Conservation (phyloP, 139 green algal species). For the Asterochloris sp. region DNA sequence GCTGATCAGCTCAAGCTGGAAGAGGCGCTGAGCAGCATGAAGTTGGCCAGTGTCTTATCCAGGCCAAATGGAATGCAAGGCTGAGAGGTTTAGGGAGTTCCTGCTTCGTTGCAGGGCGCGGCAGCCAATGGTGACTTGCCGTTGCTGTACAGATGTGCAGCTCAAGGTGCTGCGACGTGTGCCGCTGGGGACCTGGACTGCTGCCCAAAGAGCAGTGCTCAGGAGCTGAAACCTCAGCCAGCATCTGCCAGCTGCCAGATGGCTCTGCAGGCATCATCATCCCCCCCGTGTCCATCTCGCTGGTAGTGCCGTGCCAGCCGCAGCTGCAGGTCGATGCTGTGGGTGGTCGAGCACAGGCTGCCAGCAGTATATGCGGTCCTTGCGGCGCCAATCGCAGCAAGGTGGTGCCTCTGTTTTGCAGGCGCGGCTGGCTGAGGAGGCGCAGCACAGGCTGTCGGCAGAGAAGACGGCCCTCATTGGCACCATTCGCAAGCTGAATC, state of each 20-base stretch:
- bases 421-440: slow-evolving; percentile 9
- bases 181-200: too few species aligned
- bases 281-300: neutral
- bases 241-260: too few species aligned
- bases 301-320: neutral
- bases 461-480: slow-evolving; percentile 71
- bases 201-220: too few species aligned
- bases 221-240: too few species aligned
- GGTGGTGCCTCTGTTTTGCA: neutral
- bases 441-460: neutral
- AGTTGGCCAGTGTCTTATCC: neutral
- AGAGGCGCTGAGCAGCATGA: neutral
- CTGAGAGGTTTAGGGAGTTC: too few species aligned
- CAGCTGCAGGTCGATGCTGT: neutral
- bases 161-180: too few species aligned
- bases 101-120: too few species aligned
- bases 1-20: neutral
- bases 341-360: neutral
- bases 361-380: neutral
- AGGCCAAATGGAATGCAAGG: too few species aligned
- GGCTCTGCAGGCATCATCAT: neutral
- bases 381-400: neutral
- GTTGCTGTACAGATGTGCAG: too few species aligned
- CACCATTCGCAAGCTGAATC: slow-evolving; percentile 75
- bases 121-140: too few species aligned